Evolutionary conservation across 192 early-diverging fungal species (phyloP), one percentile per base, ranked within the genome.

Genomic region (Backusella psychrophila): DNA sequence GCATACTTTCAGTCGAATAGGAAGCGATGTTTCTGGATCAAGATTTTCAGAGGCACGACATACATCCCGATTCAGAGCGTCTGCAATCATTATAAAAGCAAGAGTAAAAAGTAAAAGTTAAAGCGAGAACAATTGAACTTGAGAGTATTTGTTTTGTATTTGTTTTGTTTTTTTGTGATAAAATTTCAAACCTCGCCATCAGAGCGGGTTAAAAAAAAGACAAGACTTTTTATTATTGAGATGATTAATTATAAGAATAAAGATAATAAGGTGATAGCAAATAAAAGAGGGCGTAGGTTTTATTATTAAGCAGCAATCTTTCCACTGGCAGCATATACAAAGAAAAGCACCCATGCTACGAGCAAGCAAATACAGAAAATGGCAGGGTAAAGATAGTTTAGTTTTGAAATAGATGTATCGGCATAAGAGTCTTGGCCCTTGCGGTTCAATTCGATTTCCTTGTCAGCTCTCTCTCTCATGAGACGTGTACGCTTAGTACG

Each of bases 291-390:
- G 15, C 42, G 4, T 44, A 44, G 8, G 9, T 39, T 39, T 39
- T n/a, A 26, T 39, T 15, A 36, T 44, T 74, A 78, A 29, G 73
- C 71, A 59, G 42, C n/a, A 15, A 74, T 65, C 26, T 70, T 65
- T 26, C 79, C 79, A 69, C 46, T 72, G 42, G 69, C 26, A 38
- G 79, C 74, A 69, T 68, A 81, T 8, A 81, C 75, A 74, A 81
- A 81, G 66, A 81, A 77, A 71, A 77, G 75, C 2, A 81, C 71
- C 79, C 79, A 81, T 33, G 79, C 75, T 0, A 72, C 67, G 7
- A 81, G 8, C 6, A 81, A 53, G 29, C 65, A 66, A 12, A 56
- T 46, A 21, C 67, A 63, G 49, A 81, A 81, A 3, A 70, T 63
- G 12, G 17, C 41, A 39, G 49, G 26, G 23, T 74, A 78, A 14